Base-by-base conservation (phyloP, 139 green algal species). In the Coelastrella sp. region DNA sequence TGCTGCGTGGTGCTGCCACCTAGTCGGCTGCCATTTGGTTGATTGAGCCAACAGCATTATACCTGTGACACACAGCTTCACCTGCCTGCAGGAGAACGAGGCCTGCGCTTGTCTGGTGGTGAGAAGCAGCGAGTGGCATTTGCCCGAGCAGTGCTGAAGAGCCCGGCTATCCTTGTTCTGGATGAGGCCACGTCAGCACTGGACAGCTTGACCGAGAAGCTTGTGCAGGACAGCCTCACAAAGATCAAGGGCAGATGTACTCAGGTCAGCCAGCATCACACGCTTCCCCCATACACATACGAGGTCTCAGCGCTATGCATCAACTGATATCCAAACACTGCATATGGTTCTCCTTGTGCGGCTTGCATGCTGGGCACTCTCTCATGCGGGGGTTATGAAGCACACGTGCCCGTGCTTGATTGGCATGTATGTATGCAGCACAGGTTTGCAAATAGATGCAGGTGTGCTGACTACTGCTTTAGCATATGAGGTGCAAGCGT, bases 51-150 rank as follows among this genome's bases (percentile, higher is more conserved):
- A 93, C 86, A 22, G 92, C 80, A 6, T 75, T 68, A 35, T 89
- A 93, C 19, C 83, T 94, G n/a, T 56, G 22, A 59, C 17, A 60
- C 76, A 9, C 6, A 3, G 6, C 0, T 24, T 4, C 68, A 8
- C 24, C 7, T 24, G 19, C 19, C 19, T 19, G 94, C 97, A 74
- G 96, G 96, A 0, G 96, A 98, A 93, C 91, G 97, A 0, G 97
- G 97, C 12, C 86, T 96, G 90, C 84, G 92, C 20, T 92, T 96
- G 22, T 93, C 88, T 20, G 94, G 94, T 59, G 94, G 94, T 11
- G 94, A 96, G 90, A 96, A 96, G 92, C 94, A 96, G 92, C 94
- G 94, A 17, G 92, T 96, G 24, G 94, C 94, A 19, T 95, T 96
- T 87, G 94, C 94, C 6, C 87, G 94, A 7, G 94, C 94, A 7